These are phyloP conservation scores for Davidsoniella eucalypti DNA, from an alignment of 2,329 filamentous ascomycete species.

Conservation along the genomic window DNA sequence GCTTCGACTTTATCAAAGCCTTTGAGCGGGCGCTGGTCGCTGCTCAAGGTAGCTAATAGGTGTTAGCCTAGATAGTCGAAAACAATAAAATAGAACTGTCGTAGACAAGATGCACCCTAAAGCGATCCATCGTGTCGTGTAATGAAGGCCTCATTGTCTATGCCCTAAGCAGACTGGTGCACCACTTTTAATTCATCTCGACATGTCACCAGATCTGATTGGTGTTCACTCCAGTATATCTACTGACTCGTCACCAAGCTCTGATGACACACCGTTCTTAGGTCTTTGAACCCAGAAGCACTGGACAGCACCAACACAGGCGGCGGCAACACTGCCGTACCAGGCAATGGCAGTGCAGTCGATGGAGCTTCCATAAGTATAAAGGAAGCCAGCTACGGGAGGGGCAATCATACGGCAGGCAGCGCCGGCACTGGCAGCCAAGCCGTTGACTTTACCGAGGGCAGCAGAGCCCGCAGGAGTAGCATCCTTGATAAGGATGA, in stretches of 20 bases:
- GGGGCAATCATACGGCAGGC: constrained; percentile 52
- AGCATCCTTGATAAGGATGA: constrained; percentile 53
- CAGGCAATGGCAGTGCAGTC: constrained; percentile 46
- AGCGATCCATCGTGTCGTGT: no score
- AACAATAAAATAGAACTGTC: no score
- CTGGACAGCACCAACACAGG: constrained; percentile 40
- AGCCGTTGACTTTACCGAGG: constrained; percentile 47
- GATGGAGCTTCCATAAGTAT: constrained; percentile 37
- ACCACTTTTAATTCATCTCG: no score
- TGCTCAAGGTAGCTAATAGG: background rate
- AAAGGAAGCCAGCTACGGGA: constrained; percentile 46
- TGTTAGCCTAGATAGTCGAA: no score
- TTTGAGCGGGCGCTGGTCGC: constrained; percentile 16
- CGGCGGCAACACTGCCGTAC: constrained; percentile 43
- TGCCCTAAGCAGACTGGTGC: no score
- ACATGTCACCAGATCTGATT: no score
- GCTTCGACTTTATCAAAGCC: constrained; percentile 19
- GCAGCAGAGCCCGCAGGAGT: constrained; percentile 35
- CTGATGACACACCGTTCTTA: background rate
- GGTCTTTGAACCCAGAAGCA: constrained; percentile 36
- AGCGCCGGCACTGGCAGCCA: constrained; percentile 48
- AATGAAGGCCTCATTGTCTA: no score
- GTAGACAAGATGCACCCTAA: no score
- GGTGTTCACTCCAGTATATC: no score
- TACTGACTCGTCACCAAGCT: no score